Conservation (phyloP, 352 stramenopile genomes). For the Pythium volutum region DNA sequence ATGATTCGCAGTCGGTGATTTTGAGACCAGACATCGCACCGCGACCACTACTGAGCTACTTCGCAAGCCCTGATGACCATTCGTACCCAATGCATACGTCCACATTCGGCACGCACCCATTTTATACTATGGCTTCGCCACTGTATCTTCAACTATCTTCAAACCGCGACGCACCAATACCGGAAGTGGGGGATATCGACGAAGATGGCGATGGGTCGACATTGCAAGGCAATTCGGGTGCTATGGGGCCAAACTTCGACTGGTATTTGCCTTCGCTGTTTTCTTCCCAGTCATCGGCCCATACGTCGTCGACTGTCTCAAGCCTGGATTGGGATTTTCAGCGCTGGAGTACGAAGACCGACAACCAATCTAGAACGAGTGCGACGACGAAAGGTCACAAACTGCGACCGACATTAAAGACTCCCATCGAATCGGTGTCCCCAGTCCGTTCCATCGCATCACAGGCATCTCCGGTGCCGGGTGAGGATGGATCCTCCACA, state of each 20-base stretch:
- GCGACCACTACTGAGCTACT: conserved; percentile 19
- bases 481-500: conserved; percentile 8
- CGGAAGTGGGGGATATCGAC: conserved; percentile 3
- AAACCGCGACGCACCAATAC: conserved; percentile 18
- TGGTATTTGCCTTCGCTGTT: conserved; percentile 79
- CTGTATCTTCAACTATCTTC: conserved; percentile 59
- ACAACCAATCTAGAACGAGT: conserved; percentile 14
- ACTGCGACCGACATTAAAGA: conserved; percentile 9
- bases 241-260: conserved; percentile 54
- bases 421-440: neutral
- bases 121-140: conserved; percentile 41
- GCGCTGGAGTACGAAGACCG: conserved; percentile 34
- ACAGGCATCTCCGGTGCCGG: neutral
- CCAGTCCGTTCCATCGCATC: neutral
- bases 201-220: neutral
- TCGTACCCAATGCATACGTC: conserved; percentile 32
- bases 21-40: conserved; percentile 4
- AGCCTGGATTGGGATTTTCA: conserved; percentile 82
- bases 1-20: conserved; percentile 8
- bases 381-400: neutral
- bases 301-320: conserved; percentile 45
- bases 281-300: conserved; percentile 60
- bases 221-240: conserved; percentile 13
- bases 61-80: conserved; percentile 28
- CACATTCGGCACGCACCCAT: conserved; percentile 40